Percentiles rank a stretch among this genome's conserved stretches.
phyloP scores from a whole-genome alignment of 768 basidiomycete genomes.

The Favolaschia claudopus region DNA sequence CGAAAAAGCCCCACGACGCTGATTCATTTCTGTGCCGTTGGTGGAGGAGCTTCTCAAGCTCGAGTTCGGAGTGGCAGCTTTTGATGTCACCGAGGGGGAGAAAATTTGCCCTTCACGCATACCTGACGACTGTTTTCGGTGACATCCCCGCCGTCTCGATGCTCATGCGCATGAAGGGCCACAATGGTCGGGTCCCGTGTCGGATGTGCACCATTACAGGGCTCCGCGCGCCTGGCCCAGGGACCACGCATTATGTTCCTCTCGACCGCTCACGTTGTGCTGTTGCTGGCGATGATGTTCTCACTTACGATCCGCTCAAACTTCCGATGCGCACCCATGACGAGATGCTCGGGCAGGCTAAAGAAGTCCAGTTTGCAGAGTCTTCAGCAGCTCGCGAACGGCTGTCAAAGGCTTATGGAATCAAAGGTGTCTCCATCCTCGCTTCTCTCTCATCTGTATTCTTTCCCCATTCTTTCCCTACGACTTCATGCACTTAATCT shows the following conservation, averaged over 20 bases:
- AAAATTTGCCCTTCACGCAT: constrained; percentile 37
- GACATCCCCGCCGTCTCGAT: constrained; percentile 38
- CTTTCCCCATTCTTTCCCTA: constrained; percentile 3
- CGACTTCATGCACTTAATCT: constrained; percentile 42
- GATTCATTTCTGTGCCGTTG: constrained; percentile 53
- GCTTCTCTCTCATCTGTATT: constrained; percentile 25
- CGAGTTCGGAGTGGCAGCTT: constrained; percentile 45
- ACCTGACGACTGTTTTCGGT: constrained; percentile 36
- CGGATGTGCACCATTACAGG: constrained; percentile 40
- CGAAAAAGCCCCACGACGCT: constrained; percentile 49
- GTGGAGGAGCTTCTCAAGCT: constrained; percentile 47
- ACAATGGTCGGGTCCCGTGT: constrained; percentile 44
- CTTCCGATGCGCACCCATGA: constrained; percentile 28
- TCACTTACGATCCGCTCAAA: constrained; percentile 30
- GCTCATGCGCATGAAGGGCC: constrained; percentile 44
- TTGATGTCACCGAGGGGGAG: constrained; percentile 24
- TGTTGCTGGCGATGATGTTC: no score
- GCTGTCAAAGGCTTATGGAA: constrained; percentile 36
- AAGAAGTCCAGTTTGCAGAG: constrained; percentile 25
- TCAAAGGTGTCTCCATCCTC: constrained; percentile 45
- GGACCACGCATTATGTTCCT: constrained; percentile 31
- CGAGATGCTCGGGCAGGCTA: constrained; percentile 26
- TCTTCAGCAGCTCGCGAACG: constrained; percentile 21
- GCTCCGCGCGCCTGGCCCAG: constrained; percentile 21
- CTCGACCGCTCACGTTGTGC: no score